Percentiles rank a stretch among this genome's conserved stretches.
These are phyloP conservation scores for Pseudoscleropodium purum DNA, from an alignment of 225 moss, liverwort and hornwort species.

Conservation along the genomic window DNA sequence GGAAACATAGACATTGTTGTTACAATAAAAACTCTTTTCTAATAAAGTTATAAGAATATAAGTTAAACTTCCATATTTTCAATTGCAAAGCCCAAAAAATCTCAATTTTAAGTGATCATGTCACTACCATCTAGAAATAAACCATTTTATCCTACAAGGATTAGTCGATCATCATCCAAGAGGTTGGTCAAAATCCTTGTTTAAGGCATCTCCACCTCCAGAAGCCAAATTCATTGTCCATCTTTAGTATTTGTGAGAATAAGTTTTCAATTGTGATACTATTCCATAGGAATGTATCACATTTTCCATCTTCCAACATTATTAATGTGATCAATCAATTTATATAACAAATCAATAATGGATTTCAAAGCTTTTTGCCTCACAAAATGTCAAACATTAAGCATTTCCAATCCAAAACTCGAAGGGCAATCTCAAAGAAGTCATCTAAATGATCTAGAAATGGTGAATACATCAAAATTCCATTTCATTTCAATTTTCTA, in stretches of 20 bases:
- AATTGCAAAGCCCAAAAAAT: conserved; percentile 45
- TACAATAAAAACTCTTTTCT: conserved; percentile 24
- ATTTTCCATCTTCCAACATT: neutral
- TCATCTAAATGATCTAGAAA: neutral
- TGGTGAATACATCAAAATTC: neutral
- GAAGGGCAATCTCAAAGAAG: fast-evolving
- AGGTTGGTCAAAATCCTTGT: neutral
- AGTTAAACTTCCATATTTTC: conserved; percentile 37
- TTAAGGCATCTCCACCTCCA: neutral
- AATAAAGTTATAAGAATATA: conserved; percentile 48
- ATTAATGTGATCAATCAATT: neutral
- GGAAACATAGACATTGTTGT: conserved; percentile 43
- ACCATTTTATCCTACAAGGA: conserved; percentile 17
- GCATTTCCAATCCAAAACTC: neutral
- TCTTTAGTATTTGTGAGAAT: neutral
- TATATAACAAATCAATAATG: neutral
- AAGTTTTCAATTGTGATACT: neutral
- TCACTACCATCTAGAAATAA: conserved; percentile 16
- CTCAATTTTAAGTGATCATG: conserved; percentile 12
- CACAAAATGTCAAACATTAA: neutral
- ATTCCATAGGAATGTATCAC: neutral
- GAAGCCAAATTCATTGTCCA: neutral
- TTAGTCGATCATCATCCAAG: conserved; percentile 16
- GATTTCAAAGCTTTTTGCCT: neutral
- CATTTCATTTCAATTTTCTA: neutral